Conservation (phyloP, 495 filamentous ascomycete genomes). For the Daldinia bambusicola region DNA sequence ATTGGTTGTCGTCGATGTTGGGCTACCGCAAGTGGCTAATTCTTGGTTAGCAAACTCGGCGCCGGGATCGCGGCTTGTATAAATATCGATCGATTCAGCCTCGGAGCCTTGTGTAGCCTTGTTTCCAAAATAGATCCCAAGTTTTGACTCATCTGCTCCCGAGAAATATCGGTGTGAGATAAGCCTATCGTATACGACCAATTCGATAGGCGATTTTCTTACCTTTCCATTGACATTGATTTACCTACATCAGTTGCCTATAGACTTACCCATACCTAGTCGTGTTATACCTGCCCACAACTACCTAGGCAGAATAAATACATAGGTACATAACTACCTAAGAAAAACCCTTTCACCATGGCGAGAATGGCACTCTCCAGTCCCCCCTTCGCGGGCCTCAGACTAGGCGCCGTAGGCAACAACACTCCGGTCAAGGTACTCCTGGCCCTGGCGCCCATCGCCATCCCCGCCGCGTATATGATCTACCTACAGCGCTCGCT, state of each 20-base stretch:
- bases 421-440: slow-evolving; percentile 16
- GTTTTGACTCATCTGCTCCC: background rate
- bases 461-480: slow-evolving; percentile 27
- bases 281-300: no score
- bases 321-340: background rate
- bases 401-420: background rate
- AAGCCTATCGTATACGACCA: no score
- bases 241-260: no score
- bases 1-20: slow-evolving; percentile 3
- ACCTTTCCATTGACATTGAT: no score
- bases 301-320: no score
- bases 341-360: background rate
- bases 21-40: background rate
- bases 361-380: slow-evolving; percentile 4
- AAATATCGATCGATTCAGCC: slow-evolving; percentile 3
- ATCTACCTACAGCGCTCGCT: slow-evolving; percentile 20
- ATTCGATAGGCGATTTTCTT: no score
- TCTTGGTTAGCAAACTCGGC: slow-evolving; percentile 9
- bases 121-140: slow-evolving; percentile 9
- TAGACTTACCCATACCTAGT: no score
- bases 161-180: background rate
- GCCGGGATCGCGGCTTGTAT: slow-evolving; percentile 2
- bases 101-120: slow-evolving; percentile 15
- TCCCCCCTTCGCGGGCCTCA: slow-evolving; percentile 1
- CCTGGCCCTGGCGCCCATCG: slow-evolving; percentile 30